phyloP scores from a whole-genome alignment of 2,329 filamentous ascomycete genomes.

The Botryosphaeria dothidea region DNA sequence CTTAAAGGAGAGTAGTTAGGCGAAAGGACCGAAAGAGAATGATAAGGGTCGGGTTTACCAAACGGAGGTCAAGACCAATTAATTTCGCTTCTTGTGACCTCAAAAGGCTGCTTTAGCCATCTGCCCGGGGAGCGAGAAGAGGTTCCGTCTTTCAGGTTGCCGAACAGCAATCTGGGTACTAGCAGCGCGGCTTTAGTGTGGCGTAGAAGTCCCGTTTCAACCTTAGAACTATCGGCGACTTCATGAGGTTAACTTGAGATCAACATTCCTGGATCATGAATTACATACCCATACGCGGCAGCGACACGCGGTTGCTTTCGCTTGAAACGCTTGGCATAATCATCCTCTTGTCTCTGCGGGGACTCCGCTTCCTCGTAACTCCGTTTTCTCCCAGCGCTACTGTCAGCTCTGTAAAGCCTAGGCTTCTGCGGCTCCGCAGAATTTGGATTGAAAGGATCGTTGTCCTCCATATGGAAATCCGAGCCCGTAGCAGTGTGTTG shows the following conservation, averaged over 20 bases:
- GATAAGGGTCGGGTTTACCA: no score
- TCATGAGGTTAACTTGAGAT: neutral
- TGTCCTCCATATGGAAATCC: constrained; percentile 32
- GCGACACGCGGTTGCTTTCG: constrained; percentile 35
- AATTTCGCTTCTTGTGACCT: no score
- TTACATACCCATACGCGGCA: constrained; percentile 35
- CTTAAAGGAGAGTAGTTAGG: neutral
- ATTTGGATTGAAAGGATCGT: constrained; percentile 19
- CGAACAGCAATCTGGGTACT: no score
- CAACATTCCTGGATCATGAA: neutral
- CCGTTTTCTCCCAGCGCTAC: constrained; percentile 36
- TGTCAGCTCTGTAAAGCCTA: constrained; percentile 32
- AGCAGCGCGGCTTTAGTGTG: no score
- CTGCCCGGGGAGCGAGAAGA: no score
- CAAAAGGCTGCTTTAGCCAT: no score
- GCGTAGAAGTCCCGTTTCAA: neutral
- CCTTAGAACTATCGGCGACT: constrained; percentile 8
- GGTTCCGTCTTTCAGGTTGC: no score
- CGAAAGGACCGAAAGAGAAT: neutral
- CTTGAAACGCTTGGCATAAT: constrained; percentile 36
- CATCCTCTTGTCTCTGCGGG: constrained; percentile 36
- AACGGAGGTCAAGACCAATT: no score
- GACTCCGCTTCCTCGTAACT: constrained; percentile 37
- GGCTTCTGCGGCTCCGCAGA: constrained; percentile 23
- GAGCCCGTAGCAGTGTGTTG: constrained; percentile 36